Evolutionary conservation across 1,284 basidiomycete genomes (phyloP).

Genomic region (Irpex rosettiformis): DNA sequence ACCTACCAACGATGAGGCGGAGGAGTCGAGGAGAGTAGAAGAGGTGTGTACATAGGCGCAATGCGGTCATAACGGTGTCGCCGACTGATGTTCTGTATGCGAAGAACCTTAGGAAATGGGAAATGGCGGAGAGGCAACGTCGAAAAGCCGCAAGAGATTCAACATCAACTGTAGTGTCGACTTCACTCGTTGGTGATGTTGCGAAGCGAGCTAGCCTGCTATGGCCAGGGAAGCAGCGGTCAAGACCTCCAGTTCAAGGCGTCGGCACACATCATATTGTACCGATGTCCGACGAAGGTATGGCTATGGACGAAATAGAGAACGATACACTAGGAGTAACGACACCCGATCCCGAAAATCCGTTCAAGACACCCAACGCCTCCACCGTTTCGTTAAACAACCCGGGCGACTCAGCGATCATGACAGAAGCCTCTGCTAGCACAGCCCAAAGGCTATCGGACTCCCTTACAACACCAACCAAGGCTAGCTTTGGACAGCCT

Average conservation of each 20-base stretch:
- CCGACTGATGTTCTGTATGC: not conserved
- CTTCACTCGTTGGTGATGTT: slow-evolving; percentile 53
- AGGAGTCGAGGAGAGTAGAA: slow-evolving; percentile 63
- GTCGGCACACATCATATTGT: slow-evolving; percentile 32
- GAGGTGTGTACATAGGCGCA: slow-evolving; percentile 47
- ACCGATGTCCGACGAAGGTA: slow-evolving; percentile 45
- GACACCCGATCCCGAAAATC: slow-evolving; percentile 44
- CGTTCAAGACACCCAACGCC: slow-evolving; percentile 48
- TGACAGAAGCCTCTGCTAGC: slow-evolving; percentile 26
- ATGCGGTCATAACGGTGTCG: not conserved
- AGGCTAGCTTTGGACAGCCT: slow-evolving; percentile 11
- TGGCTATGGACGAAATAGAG: slow-evolving; percentile 48
- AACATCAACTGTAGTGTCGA: slow-evolving; percentile 23
- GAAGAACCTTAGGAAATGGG: slow-evolving; percentile 73
- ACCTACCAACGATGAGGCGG: slow-evolving; percentile 58
- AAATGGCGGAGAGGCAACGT: slow-evolving; percentile 64
- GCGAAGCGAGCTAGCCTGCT: slow-evolving; percentile 54
- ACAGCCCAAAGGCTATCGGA: slow-evolving; percentile 6
- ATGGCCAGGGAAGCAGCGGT: slow-evolving; percentile 33
- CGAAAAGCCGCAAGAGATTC: slow-evolving; percentile 63
- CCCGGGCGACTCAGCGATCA: slow-evolving; percentile 29
- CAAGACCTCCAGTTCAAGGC: slow-evolving; percentile 24
- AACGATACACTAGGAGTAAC: slow-evolving; percentile 27
- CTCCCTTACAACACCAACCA: not conserved
- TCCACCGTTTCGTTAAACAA: slow-evolving; percentile 44